Base-by-base conservation (phyloP, 108 stramenopile species). In the Mediolabrus comicus region DNA sequence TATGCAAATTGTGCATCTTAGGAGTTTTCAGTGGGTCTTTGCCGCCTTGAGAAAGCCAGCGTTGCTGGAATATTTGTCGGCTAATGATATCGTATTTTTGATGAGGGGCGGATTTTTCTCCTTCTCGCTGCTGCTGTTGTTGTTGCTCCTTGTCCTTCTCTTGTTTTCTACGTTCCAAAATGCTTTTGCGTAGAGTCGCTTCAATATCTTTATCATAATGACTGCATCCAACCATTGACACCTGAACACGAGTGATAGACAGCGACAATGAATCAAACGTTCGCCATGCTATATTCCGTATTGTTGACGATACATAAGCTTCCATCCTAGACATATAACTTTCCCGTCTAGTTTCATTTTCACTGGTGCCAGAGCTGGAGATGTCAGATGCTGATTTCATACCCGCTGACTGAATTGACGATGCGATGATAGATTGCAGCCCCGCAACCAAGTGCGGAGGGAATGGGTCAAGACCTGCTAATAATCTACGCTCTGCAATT, bases 391-490 rank as follows among this genome's bases (percentile, higher is more conserved):
- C 41, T 49, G 62, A 57, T 29, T 72, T 53, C 41, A 72, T 28
- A 22, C 30, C 29, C n/a, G n/a, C n/a, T 16, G 62, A 52, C 52
- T 76, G 54, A 16, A 69, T 65, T 28, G 61, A 53, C 13, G 39
- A 46, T 64, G 52, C 29, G 30, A 53, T 36, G 28, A 53, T 16
- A 24, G 59, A 70, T 59, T 70, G 46, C 59, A 77, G 34, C 19
- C 51, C 57, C 43, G 46, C 27, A 41, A 64, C 53, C 16, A 77
- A 49, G 1, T 35, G 53, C 30, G 67, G 62, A 52, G 76, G 76
- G 52, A 77, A 77, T 29, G 76, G 76, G 46, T 77, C 76, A 29
- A 77, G 32, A 7, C 76, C 76, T 36, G 64, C 63, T 39, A 64
- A 41, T 53, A 77, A 60, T 2, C 76, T 53, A 9, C 76, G 53